Evolutionary conservation across 2,329 filamentous ascomycete genomes (phyloP), one percentile per base, ranked within the genome.

Genomic region (Aspergillus fumigatus): DNA sequence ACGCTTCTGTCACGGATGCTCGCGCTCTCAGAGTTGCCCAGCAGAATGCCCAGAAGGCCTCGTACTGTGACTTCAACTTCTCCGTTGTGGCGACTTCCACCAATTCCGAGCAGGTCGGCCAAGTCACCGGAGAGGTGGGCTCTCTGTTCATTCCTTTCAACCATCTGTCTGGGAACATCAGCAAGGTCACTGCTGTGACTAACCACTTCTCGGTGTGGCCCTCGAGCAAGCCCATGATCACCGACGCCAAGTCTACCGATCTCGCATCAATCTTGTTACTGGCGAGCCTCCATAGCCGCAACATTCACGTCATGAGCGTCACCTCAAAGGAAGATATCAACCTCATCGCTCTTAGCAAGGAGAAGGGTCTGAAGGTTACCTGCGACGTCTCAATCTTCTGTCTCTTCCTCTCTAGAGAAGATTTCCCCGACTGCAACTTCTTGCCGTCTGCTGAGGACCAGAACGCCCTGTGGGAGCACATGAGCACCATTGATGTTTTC

Each of bases 81-180:
- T 90, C 89, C 23, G 85, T 92, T 61, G 84, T 85, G 40, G 88
- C 88, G 32, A 90, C 88, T 25, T 87, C 86, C 8, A 80, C 81
- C 61, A 92, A 92, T 69, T 83, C 88, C 17, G 84, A 88, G 63
- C 87, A 91, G 75, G 88, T 92, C 68, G 87, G 85, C 67, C 82
- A 87, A 62, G 82, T 92, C 55, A 85, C 86, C 19, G 80, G 82
- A 50, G 88, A 92, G 63, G 89, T 92, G 55, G 89, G 89, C 27
- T 90, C 89, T 21, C 80, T 92, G 47, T 92, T 91, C 77, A 89
- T 92, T 60, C 89, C 89, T 14, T 92, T 92, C 80, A 90, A 92
- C 74, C 79, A 90, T 72, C 78, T 92, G 26, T 89, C 88, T 58
- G 88, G 88, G 65, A 92, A 92, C 73, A 91, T 92, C 72, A 91